These are phyloP conservation scores for Hyparrhenia diplandra DNA, from an alignment of 176 grass and related monocot genomes.

Conservation along the genomic window DNA sequence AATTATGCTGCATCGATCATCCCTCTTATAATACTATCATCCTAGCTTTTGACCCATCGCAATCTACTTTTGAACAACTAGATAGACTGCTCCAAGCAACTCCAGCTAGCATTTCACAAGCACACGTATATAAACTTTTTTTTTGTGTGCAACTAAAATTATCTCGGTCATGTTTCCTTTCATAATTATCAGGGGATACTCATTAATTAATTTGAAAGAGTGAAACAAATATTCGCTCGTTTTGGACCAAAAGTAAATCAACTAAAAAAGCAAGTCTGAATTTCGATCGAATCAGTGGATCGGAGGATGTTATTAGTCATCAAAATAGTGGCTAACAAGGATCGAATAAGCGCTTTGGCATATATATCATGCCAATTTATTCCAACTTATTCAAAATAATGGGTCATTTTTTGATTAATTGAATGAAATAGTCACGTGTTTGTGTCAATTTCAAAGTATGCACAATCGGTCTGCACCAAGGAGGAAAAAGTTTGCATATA, in stretches of 20 bases:
- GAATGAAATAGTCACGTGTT: neutral
- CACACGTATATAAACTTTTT: too few relatives aligned
- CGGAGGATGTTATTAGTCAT: too few relatives aligned
- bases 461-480: neutral
- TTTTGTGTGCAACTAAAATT: neutral
- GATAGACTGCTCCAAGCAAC: neutral
- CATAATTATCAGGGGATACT: neutral
- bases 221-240: neutral
- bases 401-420: neutral
- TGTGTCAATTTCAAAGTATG: neutral
- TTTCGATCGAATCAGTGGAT: neutral
- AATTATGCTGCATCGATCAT: neutral
- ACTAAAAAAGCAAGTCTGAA: neutral
- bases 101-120: neutral
- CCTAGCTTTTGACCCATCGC: neutral
- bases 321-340: neutral
- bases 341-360: neutral
- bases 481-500: neutral
- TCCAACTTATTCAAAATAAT: too few relatives aligned
- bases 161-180: neutral
- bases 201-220: neutral
- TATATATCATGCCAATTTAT: neutral
- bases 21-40: too few relatives aligned
- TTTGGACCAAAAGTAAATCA: neutral
- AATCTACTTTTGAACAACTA: slow-evolving; percentile 3